phyloP scores from a whole-genome alignment of 257 asterid species.

The Solanum okadae region DNA sequence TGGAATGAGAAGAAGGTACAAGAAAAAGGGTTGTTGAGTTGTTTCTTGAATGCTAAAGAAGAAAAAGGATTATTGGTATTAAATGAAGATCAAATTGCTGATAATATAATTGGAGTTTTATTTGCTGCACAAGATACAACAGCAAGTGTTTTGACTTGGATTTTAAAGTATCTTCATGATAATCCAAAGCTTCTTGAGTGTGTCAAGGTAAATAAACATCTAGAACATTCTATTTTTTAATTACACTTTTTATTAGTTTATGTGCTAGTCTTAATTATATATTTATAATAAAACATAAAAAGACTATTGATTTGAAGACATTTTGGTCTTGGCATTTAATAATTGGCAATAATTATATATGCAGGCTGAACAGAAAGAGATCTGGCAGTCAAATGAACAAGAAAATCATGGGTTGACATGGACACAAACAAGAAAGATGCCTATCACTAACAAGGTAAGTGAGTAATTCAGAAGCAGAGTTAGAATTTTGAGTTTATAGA shows the following conservation, averaged over 20 bases:
- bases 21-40: constrained; percentile 45
- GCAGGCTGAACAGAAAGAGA: constrained; percentile 68
- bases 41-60: constrained; percentile 36
- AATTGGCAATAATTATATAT: not conserved
- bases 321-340: not conserved
- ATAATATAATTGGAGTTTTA: constrained; percentile 75
- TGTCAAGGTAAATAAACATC: constrained; percentile 40
- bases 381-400: constrained; percentile 26
- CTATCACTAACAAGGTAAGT: constrained; percentile 53
- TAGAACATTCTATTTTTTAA: not conserved
- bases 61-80: constrained; percentile 27
- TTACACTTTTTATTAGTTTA: too few relatives aligned
- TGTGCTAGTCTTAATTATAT: too few relatives aligned
- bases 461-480: not conserved
- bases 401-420: constrained; percentile 47
- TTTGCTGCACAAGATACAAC: constrained; percentile 93
- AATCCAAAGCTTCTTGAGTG: constrained; percentile 40
- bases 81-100: constrained; percentile 60
- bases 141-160: constrained; percentile 80
- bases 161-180: constrained; percentile 64
- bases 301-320: not conserved
- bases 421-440: constrained; percentile 81
- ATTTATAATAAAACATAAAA: not conserved
- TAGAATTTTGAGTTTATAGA: not conserved
- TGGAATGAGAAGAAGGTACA: constrained; percentile 34